These are phyloP conservation scores for Geotrichum reessii DNA, from an alignment of 1,139 yeast genomes.

Conservation along the genomic window DNA sequence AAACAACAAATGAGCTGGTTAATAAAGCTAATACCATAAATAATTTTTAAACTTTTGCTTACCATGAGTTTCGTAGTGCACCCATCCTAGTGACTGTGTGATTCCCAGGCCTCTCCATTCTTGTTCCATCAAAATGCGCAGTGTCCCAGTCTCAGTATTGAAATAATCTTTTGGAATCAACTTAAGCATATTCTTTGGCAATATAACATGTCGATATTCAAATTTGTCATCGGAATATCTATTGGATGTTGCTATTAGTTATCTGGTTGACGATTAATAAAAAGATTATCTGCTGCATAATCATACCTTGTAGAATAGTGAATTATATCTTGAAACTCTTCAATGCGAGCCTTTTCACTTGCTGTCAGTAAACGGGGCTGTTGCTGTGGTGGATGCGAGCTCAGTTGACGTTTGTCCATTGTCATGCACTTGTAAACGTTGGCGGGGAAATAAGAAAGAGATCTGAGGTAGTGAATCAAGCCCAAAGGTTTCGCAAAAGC, in stretches of 20 bases:
- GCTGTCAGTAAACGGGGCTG: constrained; percentile 64
- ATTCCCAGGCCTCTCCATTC: constrained; percentile 99
- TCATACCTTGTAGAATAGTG: constrained; percentile 80
- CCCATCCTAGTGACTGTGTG: constrained; percentile 98
- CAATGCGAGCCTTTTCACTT: constrained; percentile 75
- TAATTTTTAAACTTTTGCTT: no score
- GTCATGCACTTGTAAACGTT: background rate
- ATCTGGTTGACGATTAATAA: background rate
- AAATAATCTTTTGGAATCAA: constrained; percentile 95
- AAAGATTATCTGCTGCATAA: background rate
- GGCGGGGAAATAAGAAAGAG: background rate
- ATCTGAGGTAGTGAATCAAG: background rate
- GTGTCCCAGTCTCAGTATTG: constrained; percentile 90
- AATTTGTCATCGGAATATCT: constrained; percentile 83
- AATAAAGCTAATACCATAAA: constrained; percentile 14
- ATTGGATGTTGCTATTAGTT: background rate
- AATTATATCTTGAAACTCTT: constrained; percentile 88
- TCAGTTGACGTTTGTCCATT: background rate
- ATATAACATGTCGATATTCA: constrained; percentile 92
- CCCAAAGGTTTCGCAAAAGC: background rate
- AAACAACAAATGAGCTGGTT: background rate
- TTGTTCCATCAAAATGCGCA: constrained; percentile 84
- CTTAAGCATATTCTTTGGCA: constrained; percentile 93
- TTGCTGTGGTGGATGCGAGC: background rate
- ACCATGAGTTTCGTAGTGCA: constrained; percentile 90